Evolutionary conservation across 768 basidiomycete genomes (phyloP).

Genomic region (Cyclocybe cylindracea): DNA sequence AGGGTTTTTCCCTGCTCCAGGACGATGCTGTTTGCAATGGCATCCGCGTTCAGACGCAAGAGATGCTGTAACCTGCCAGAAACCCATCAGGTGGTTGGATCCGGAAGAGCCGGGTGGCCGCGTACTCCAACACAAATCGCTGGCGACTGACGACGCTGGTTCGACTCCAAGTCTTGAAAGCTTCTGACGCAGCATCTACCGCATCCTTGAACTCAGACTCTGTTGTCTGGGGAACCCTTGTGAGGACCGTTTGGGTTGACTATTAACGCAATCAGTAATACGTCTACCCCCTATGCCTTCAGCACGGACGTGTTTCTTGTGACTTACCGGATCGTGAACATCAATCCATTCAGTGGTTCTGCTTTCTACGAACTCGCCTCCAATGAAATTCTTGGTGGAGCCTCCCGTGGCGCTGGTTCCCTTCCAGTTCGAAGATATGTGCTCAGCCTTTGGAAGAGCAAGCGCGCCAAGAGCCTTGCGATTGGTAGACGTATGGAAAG

Average conservation of each 20-base stretch:
- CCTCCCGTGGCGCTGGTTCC: constrained; percentile 88
- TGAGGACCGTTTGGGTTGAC: constrained; percentile 90
- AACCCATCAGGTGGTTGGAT: neutral
- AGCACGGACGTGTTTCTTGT: neutral
- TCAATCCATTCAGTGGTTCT: constrained; percentile 80
- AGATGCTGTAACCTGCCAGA: constrained; percentile 77
- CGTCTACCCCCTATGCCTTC: neutral
- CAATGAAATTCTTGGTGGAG: constrained; percentile 89
- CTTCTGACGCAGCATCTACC: constrained; percentile 78
- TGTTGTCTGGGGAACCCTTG: constrained; percentile 89
- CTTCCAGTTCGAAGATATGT: constrained; percentile 75
- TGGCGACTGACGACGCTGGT: constrained; percentile 87
- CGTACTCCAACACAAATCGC: constrained; percentile 85
- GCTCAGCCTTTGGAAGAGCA: constrained; percentile 65
- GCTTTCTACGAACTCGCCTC: constrained; percentile 87
- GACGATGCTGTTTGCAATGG: constrained; percentile 86
- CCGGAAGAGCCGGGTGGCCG: constrained; percentile 10
- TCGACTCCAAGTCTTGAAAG: constrained; percentile 87
- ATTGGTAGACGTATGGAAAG: constrained; percentile 49
- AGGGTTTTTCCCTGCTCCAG: constrained; percentile 96
- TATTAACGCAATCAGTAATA: constrained; percentile 25
- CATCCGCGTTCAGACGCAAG: constrained; percentile 83
- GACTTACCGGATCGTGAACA: constrained; percentile 81
- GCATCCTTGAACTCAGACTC: constrained; percentile 79
- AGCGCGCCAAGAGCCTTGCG: constrained; percentile 49